phyloP scores from a whole-genome alignment of 2,329 filamentous ascomycete species.

The Xylaria digitata region DNA sequence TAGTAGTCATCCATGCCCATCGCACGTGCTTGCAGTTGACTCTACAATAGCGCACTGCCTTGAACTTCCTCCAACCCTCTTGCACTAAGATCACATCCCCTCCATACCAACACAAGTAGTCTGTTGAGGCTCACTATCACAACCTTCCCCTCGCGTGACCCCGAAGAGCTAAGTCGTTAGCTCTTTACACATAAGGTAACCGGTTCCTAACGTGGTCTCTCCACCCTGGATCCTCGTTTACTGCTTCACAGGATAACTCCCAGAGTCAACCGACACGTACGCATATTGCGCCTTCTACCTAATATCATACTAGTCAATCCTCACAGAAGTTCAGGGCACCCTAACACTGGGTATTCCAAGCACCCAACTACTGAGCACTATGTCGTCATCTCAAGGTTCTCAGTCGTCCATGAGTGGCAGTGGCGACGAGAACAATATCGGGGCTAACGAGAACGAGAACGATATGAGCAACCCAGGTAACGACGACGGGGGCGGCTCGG shows the following conservation, averaged over 20 bases:
- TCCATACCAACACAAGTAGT: background rate
- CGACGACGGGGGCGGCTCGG: background rate
- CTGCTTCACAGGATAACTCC: background rate
- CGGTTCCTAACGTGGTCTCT: background rate
- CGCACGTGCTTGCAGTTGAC: background rate
- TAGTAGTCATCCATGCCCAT: background rate
- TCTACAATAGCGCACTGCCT: background rate
- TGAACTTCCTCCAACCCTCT: background rate
- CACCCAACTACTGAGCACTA: background rate
- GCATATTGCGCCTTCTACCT: background rate
- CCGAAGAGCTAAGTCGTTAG: background rate
- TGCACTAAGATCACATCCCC: background rate
- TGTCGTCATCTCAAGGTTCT: constrained; percentile 16
- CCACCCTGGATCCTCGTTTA: background rate
- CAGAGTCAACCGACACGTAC: background rate
- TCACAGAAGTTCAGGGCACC: background rate
- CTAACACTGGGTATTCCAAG: background rate
- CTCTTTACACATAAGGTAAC: background rate
- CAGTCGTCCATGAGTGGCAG: background rate
- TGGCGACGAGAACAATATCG: background rate
- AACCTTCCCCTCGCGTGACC: background rate
- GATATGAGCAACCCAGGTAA: background rate
- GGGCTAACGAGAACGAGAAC: background rate
- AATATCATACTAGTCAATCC: background rate
- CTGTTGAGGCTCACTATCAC: background rate